Evolutionary conservation across 2,329 filamentous ascomycete genomes (phyloP).

Genomic region (Botryotinia narcissicola): DNA sequence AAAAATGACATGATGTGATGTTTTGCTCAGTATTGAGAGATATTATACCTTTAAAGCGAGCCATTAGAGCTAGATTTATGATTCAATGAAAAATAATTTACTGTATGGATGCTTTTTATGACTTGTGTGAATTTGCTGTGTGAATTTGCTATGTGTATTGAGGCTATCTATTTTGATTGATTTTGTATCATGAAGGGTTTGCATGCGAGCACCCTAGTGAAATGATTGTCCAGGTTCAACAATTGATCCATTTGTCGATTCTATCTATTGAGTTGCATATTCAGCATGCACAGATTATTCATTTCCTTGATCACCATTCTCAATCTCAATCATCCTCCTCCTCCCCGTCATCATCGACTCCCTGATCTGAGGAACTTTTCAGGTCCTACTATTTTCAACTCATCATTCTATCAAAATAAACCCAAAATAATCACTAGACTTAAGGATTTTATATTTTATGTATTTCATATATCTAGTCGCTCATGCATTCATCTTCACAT

Average conservation of each 20-base stretch:
- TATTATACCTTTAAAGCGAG: slow-evolving; percentile 5
- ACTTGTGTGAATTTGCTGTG: not conserved
- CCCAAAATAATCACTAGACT: not conserved
- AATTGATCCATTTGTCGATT: not conserved
- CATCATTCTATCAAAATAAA: not conserved
- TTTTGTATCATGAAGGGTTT: not conserved
- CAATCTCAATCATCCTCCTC: not conserved
- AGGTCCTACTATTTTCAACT: not conserved
- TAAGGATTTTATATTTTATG: not conserved
- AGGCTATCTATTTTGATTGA: not conserved
- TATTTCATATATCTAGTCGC: not conserved
- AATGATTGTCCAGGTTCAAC: not conserved
- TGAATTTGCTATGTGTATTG: not conserved
- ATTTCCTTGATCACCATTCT: not conserved
- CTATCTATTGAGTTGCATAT: not conserved
- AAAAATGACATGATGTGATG: slow-evolving; percentile 3
- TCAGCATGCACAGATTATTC: not conserved
- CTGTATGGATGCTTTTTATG: not conserved
- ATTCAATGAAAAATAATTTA: slow-evolving; percentile 12
- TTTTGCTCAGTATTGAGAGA: slow-evolving; percentile 1
- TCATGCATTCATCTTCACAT: not conserved
- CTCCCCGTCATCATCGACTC: not conserved
- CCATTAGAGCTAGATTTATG: slow-evolving; percentile 1
- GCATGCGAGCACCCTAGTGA: not conserved
- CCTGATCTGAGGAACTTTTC: not conserved